Conservation (phyloP, 805 yeast species). For the Yarrowia porcina region DNA sequence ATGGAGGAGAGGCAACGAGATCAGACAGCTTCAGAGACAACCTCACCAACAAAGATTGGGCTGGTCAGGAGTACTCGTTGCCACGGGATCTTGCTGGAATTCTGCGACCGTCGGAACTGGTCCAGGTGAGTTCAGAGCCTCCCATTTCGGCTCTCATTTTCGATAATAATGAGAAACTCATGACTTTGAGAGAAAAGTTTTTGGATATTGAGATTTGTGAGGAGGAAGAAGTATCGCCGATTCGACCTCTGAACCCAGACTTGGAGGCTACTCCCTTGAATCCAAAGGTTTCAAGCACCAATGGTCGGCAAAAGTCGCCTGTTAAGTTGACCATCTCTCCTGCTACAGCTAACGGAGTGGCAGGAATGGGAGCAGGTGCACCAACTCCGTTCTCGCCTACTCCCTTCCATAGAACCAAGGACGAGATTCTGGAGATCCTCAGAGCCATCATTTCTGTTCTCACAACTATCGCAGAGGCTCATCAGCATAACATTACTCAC, state of each 20-base stretch:
- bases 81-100: constrained; percentile 28
- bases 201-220: not conserved
- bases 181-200: constrained; percentile 31
- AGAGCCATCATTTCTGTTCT: constrained; percentile 32
- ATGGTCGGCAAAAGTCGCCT: not conserved
- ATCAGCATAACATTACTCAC: constrained; percentile 46
- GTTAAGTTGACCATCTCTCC: constrained; percentile 11
- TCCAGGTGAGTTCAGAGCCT: constrained; percentile 29
- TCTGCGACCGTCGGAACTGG: constrained; percentile 30
- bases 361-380: not conserved
- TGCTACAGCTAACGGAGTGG: not conserved
- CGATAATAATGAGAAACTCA: constrained; percentile 29
- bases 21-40: constrained; percentile 7
- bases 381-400: constrained; percentile 17
- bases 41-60: constrained; percentile 13
- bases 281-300: not conserved
- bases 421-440: constrained; percentile 34
- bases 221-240: constrained; percentile 10
- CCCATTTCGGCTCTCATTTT: constrained; percentile 30
- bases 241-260: not conserved
- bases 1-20: not conserved
- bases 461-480: constrained; percentile 38
- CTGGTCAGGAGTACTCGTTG: constrained; percentile 6
- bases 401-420: constrained; percentile 7
- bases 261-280: not conserved